Conservation (phyloP, 2,329 filamentous ascomycete genomes). For the Shiraia bambusicola region DNA sequence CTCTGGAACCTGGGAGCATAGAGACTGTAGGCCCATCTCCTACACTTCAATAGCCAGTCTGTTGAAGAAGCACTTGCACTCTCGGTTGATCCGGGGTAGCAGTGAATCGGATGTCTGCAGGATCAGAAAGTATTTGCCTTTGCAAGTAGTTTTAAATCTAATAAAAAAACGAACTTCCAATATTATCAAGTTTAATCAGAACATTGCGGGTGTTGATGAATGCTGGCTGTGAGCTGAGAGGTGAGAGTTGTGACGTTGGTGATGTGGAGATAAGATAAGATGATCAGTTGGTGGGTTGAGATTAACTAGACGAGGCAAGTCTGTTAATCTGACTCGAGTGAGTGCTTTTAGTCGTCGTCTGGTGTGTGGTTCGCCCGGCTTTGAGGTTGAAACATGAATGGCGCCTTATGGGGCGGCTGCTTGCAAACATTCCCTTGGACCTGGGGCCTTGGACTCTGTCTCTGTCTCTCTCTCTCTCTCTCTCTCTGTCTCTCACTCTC, state of each 20-base stretch:
- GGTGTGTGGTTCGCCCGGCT: conserved; percentile 10
- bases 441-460: too few relatives aligned
- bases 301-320: too few relatives aligned
- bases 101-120: conserved; percentile 55
- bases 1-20: conserved; percentile 15
- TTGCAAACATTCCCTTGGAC: too few relatives aligned
- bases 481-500: too few relatives aligned
- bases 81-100: conserved; percentile 32
- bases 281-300: too few relatives aligned
- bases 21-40: conserved; percentile 56
- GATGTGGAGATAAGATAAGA: too few relatives aligned
- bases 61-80: conserved; percentile 39
- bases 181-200: conserved; percentile 1
- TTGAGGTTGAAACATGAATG: neutral
- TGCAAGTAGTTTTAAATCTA: conserved; percentile 41
- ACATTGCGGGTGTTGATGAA: neutral
- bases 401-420: neutral
- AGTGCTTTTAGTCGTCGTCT: neutral
- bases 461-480: too few relatives aligned
- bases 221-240: neutral
- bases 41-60: conserved; percentile 52
- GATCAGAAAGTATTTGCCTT: conserved; percentile 46
- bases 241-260: too few relatives aligned
- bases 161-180: conserved; percentile 38
- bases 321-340: too few relatives aligned